These are phyloP conservation scores for Tylopilus subfusipes DNA, from an alignment of 768 basidiomycete species.

Conservation along the genomic window DNA sequence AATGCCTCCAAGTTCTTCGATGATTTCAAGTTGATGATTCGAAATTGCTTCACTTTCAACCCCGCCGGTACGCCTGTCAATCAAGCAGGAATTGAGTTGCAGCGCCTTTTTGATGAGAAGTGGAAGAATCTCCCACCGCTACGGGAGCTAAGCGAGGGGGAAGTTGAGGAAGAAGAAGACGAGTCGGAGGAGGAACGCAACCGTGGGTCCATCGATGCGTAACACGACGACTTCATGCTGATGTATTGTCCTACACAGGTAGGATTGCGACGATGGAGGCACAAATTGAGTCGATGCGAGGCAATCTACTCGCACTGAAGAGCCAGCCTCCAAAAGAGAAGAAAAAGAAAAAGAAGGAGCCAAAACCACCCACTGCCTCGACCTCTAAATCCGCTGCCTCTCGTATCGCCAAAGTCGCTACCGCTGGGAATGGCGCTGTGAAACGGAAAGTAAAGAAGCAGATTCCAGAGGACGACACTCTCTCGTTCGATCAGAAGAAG, in stretches of 20 bases:
- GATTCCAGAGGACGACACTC: conserved; percentile 70
- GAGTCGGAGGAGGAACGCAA: conserved; percentile 65
- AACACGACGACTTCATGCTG: conserved; percentile 3
- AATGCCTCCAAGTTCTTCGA: conserved; percentile 79
- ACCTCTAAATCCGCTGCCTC: conserved; percentile 53
- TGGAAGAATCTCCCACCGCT: conserved; percentile 76
- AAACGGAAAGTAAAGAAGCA: conserved; percentile 65
- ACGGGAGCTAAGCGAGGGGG: conserved; percentile 51
- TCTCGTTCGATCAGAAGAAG: conserved; percentile 97
- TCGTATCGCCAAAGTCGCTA: conserved; percentile 44
- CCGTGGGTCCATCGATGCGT: conserved; percentile 42
- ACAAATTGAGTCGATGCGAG: conserved; percentile 75
- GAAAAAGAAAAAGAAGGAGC: conserved; percentile 70
- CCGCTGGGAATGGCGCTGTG: conserved; percentile 40
- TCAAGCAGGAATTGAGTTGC: conserved; percentile 79
- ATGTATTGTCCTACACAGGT: conserved; percentile 40
- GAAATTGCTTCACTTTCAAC: conserved; percentile 92
- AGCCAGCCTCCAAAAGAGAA: conserved; percentile 55
- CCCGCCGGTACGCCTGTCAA: conserved; percentile 85
- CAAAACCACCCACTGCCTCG: conserved; percentile 54
- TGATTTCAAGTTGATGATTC: conserved; percentile 93
- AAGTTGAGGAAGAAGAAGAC: conserved; percentile 61
- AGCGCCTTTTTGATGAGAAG: conserved; percentile 87
- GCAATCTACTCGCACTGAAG: conserved; percentile 63
- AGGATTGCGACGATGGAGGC: conserved; percentile 74